Base-by-base conservation (phyloP, 495 filamentous ascomycete species). In the Bacidia gigantensis region DNA sequence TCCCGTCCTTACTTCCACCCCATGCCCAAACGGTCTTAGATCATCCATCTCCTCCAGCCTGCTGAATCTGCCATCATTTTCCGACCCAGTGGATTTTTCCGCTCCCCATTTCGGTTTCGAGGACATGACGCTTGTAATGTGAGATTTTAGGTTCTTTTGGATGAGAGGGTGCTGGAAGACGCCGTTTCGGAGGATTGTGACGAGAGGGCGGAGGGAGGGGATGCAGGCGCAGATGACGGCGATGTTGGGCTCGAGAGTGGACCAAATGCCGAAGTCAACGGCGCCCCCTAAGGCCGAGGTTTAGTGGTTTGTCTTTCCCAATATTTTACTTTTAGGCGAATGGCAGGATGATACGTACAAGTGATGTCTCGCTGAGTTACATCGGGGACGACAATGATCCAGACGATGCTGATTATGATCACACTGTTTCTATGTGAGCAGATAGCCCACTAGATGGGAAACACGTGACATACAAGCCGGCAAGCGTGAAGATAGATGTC, bases 201-300 rank as follows among this genome's bases (percentile, higher is more conserved):
- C 52, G 14, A 80, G 64, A 11, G 76, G 72, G 3, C 74, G 67
- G 3, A 76, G 68, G 21, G 71, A 73, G n/a, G 78, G 74, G 17
- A 80, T 70, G 55, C 69, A 78, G 49, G 72, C 70, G 58, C 75
- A 79, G 50, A 73, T 74, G 35, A 80, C 76, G 26, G 74, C 80
- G 0, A 71, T 72, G 62, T 72, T 77, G 29, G 77, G 67, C 63
- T 82, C 77, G 40, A 74, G 64, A 42, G 71, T 69, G 17, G 74
- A 76, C 78, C 78, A 82, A 52, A 72, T 73, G 0, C 77, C 78
- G 0, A 73, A 71, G 44, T 72, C 70, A 41, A 80, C 71, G 59
- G 77, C 79, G 55, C 81, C 73, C 60, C 69, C 70, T 72, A 42
- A 0, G 12, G 7, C 12, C 2, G n/a, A 25, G 43, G 11, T 18